phyloP scores from a whole-genome alignment of 202 grass and related monocot species.

The Thinopyrum obtusiflorum region DNA sequence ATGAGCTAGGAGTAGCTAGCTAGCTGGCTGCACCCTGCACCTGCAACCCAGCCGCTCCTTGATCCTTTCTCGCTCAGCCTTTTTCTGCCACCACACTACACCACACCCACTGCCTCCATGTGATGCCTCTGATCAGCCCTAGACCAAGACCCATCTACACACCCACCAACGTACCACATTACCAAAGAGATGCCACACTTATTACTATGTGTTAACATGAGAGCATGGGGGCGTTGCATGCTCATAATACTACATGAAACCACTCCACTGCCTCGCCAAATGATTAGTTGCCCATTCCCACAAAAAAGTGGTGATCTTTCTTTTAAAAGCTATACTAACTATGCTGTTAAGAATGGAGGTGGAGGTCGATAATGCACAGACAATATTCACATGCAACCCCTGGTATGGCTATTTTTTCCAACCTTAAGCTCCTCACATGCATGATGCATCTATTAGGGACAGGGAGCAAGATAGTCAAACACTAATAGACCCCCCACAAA shows the following conservation, averaged over 20 bases:
- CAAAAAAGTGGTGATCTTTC: not conserved
- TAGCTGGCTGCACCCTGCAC: conserved; percentile 27
- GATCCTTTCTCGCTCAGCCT: conserved; percentile 16
- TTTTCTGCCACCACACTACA: conserved; percentile 27
- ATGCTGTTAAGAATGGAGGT: not conserved
- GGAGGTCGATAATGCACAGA: not conserved
- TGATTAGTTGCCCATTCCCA: not conserved
- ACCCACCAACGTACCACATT: conserved; percentile 7
- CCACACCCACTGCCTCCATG: conserved; percentile 28
- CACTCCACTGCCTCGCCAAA: conserved; percentile 21
- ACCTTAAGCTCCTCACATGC: conserved; percentile 25
- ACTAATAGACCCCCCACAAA: not conserved
- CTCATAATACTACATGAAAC: not conserved
- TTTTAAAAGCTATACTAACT: not conserved
- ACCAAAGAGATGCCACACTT: conserved; percentile 30
- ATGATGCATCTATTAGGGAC: not conserved
- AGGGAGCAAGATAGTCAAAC: conserved; percentile 35
- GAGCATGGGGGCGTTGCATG: conserved; percentile 8
- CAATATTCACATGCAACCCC: not conserved
- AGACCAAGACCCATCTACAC: conserved; percentile 24
- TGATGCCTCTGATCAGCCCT: conserved; percentile 34
- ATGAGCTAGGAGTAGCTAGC: not conserved
- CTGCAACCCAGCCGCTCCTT: not conserved
- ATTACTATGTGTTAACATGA: conserved; percentile 4
- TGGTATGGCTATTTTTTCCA: not conserved